Evolutionary conservation across 2,329 filamentous ascomycete species (phyloP).

Genomic region (Botryotinia narcissicola): DNA sequence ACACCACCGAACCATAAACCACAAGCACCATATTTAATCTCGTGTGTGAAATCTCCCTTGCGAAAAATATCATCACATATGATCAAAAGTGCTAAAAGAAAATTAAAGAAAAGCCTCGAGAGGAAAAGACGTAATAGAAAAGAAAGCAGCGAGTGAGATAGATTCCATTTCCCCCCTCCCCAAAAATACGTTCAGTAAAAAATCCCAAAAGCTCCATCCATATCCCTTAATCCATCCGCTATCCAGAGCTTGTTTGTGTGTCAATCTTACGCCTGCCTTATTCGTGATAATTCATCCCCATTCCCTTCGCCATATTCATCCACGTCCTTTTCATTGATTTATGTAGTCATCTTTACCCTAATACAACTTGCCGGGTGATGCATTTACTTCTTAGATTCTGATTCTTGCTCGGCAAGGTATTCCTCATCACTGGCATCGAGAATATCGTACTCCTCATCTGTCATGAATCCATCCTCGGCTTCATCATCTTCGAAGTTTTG

Average conservation of each 20-base stretch:
- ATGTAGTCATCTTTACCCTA: neutral
- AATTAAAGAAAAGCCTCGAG: neutral
- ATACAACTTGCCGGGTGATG: conserved; percentile 18
- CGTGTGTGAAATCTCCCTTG: neutral
- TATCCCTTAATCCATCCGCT: conserved; percentile 21
- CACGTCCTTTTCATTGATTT: conserved; percentile 5
- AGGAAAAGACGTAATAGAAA: neutral
- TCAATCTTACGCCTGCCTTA: conserved; percentile 36
- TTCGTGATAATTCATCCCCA: conserved; percentile 21
- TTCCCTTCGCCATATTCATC: conserved; percentile 19
- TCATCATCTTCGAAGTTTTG: conserved; percentile 54
- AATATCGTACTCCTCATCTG: conserved; percentile 97
- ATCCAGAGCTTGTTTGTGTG: conserved; percentile 33
- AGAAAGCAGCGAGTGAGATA: conserved; percentile 16
- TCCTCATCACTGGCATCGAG: conserved; percentile 94
- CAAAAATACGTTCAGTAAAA: conserved; percentile 12
- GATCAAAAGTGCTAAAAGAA: neutral
- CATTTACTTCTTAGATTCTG: conserved; percentile 34
- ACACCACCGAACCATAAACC: neutral
- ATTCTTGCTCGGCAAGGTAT: conserved; percentile 54
- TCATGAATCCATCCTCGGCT: conserved; percentile 78
- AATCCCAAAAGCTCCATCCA: conserved; percentile 30
- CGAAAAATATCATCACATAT: conserved; percentile 14
- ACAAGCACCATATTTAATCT: neutral
- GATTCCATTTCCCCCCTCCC: neutral